Conservation (phyloP, 805 yeast species). For the Pichia exigua region DNA sequence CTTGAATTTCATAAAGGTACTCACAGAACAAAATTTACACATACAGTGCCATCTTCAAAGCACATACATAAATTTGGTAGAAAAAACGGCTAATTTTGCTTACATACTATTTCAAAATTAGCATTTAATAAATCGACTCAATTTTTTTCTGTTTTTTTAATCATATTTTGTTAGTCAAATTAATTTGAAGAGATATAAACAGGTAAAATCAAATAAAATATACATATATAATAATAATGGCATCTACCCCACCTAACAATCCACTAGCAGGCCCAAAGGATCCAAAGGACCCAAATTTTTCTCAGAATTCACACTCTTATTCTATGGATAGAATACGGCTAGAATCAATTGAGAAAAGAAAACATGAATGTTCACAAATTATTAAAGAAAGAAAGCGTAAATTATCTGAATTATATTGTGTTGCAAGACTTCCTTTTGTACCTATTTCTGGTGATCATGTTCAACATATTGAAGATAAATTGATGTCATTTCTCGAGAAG, state of each 20-base stretch:
- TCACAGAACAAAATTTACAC: not conserved
- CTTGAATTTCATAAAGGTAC: not conserved
- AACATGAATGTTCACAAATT: slow-evolving; percentile 36
- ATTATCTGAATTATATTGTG: slow-evolving; percentile 53
- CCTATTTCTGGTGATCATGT: slow-evolving; percentile 34
- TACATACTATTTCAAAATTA: too few relatives aligned
- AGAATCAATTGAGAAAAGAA: slow-evolving; percentile 39
- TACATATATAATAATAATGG: not conserved
- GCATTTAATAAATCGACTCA: too few relatives aligned
- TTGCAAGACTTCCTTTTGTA: slow-evolving; percentile 44
- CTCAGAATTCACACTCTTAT: slow-evolving; percentile 5
- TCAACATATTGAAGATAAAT: slow-evolving; percentile 32
- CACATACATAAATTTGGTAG: not conserved
- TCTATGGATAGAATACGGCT: slow-evolving; percentile 36
- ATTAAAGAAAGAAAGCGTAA: slow-evolving; percentile 46
- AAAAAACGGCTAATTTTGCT: too few relatives aligned
- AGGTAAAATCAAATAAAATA: too few relatives aligned
- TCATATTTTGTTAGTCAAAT: not conserved
- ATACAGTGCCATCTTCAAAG: not conserved
- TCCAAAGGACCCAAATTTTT: not conserved
- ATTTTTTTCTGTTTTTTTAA: not conserved
- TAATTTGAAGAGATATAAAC: too few relatives aligned
- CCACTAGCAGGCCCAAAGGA: not conserved
- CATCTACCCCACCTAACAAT: not conserved
- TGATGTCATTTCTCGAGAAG: slow-evolving; percentile 39